Conservation (phyloP, 208 protist genomes). For the Wallacemonas sp. region DNA sequence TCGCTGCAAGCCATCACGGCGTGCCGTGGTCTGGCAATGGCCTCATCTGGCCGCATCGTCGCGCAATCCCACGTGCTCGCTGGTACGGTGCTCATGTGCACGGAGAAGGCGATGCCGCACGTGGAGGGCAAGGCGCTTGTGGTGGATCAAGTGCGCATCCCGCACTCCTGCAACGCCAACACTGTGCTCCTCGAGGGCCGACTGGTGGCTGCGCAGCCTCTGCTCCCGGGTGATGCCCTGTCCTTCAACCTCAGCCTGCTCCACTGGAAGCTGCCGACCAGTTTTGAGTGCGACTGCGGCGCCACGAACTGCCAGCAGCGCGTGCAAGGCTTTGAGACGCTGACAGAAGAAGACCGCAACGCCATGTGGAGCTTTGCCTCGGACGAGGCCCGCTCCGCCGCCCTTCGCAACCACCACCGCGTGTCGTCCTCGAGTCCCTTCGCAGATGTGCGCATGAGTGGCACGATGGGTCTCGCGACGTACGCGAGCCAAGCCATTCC, state of each 20-base stretch:
- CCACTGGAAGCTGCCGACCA: conserved; percentile 35
- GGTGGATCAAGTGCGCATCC: conserved; percentile 51
- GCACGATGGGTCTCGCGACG: conserved; percentile 59
- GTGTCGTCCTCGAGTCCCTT: conserved; percentile 40
- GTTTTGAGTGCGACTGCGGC: conserved; percentile 58
- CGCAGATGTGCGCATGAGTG: conserved; percentile 37
- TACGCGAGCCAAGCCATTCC: conserved; percentile 53
- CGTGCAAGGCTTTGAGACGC: conserved; percentile 48
- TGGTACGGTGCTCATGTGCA: conserved; percentile 60
- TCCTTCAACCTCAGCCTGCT: conserved; percentile 70
- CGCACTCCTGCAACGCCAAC: conserved; percentile 80
- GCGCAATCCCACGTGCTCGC: conserved; percentile 55
- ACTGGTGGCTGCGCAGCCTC: conserved; percentile 46
- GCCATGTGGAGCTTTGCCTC: conserved; percentile 42
- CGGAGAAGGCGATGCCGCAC: conserved; percentile 21
- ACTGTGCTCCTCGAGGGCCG: conserved; percentile 59
- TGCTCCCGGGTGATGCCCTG: conserved; percentile 62
- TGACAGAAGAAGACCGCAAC: conserved; percentile 37
- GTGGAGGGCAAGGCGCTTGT: conserved; percentile 39
- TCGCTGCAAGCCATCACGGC: conserved; percentile 30
- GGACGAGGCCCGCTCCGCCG: conserved; percentile 40
- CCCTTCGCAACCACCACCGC: conserved; percentile 35
- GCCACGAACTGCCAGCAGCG: conserved; percentile 28
- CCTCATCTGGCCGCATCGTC: conserved; percentile 39
- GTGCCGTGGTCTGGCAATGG: conserved; percentile 34